These are phyloP conservation scores for Populus nigra DNA, from an alignment of 345 rosid species.

Conservation along the genomic window DNA sequence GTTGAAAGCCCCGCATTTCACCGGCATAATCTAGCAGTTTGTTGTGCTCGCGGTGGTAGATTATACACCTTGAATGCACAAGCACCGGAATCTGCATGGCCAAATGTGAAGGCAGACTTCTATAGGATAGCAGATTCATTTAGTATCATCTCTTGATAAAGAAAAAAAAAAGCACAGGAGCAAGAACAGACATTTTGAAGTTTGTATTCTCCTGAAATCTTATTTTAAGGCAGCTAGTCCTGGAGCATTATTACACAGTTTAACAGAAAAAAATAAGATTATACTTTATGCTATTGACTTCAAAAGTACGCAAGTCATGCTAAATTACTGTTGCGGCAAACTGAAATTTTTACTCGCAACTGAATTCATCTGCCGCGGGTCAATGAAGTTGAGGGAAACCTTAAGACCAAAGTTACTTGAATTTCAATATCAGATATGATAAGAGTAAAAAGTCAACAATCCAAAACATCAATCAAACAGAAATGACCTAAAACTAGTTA, in stretches of 20 bases:
- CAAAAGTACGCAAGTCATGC: neutral
- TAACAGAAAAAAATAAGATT: neutral
- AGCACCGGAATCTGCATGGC: slow-evolving; percentile 74
- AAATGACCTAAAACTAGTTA: neutral
- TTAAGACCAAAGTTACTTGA: neutral
- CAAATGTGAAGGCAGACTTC: slow-evolving; percentile 45
- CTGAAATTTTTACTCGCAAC: neutral
- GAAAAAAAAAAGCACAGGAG: neutral
- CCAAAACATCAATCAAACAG: neutral
- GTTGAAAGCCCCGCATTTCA: slow-evolving; percentile 66
- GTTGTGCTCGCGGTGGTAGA: slow-evolving; percentile 55
- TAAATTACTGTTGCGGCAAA: neutral
- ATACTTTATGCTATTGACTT: neutral
- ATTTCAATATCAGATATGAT: neutral
- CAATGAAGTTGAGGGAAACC: neutral
- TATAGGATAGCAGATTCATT: slow-evolving; percentile 56
- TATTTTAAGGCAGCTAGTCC: neutral
- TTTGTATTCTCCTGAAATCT: neutral
- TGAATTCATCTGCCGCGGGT: neutral
- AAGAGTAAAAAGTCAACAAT: neutral
- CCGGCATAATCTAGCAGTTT: slow-evolving; percentile 69
- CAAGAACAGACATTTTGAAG: neutral
- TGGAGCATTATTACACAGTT: neutral
- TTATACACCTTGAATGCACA: slow-evolving; percentile 67
- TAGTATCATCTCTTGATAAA: slow-evolving; percentile 38